phyloP scores from a whole-genome alignment of 2,329 filamentous ascomycete genomes.

The Cladosporium phlei region DNA sequence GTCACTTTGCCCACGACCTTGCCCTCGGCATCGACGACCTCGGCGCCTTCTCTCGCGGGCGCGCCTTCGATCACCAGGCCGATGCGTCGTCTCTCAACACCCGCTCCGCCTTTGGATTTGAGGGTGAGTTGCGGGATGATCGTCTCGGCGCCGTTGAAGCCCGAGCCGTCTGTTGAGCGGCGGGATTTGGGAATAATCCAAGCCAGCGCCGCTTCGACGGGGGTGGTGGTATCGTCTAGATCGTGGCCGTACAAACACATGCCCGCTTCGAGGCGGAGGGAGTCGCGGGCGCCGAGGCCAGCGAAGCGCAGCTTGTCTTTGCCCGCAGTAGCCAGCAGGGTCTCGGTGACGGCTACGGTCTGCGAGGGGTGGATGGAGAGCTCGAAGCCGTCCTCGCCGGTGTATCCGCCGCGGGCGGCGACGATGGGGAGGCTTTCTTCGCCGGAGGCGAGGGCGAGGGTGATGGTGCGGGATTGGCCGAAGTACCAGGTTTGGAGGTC shows the following conservation, averaged over 20 bases:
- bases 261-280: slow-evolving; percentile 86
- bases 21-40: slow-evolving; percentile 63
- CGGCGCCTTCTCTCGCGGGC: slow-evolving; percentile 82
- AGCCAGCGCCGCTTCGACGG: slow-evolving; percentile 59
- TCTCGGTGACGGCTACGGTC: slow-evolving; percentile 62
- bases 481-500: slow-evolving; percentile 70
- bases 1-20: slow-evolving; percentile 74
- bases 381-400: slow-evolving; percentile 97
- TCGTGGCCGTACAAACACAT: slow-evolving; percentile 99
- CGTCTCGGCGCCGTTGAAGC: slow-evolving; percentile 79
- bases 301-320: slow-evolving; percentile 69
- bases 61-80: slow-evolving; percentile 80
- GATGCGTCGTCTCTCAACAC: slow-evolving; percentile 67
- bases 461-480: slow-evolving; percentile 65
- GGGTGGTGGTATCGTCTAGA: slow-evolving; percentile 71
- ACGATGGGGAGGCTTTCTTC: slow-evolving; percentile 55
- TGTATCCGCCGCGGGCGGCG: slow-evolving; percentile 88
- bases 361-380: slow-evolving; percentile 72
- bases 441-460: slow-evolving; percentile 58
- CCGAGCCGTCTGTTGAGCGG: slow-evolving; percentile 52
- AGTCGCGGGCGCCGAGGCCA: slow-evolving; percentile 86
- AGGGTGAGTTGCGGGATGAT: slow-evolving; percentile 73
- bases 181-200: slow-evolving; percentile 86
- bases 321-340: slow-evolving; percentile 58
- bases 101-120: slow-evolving; percentile 65